Percentiles rank a stretch among this genome's conserved stretches.
phyloP scores from a whole-genome alignment of 495 filamentous ascomycete genomes.

The Aspergillus baeticus region DNA sequence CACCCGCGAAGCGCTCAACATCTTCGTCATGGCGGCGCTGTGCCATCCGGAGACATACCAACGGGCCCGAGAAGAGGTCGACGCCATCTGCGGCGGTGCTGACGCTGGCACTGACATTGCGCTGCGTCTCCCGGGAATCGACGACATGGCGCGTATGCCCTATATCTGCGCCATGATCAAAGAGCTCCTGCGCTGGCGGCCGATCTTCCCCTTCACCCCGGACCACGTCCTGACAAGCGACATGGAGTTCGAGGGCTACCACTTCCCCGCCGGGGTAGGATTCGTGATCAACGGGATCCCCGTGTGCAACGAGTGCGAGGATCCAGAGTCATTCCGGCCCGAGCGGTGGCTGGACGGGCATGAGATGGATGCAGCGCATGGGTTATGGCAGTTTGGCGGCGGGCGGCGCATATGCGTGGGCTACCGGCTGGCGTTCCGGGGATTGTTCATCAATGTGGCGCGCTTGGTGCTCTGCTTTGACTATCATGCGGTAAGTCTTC shows the following conservation, averaged over 20 bases:
- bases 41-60: no score
- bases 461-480: conserved; percentile 46
- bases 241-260: conserved; percentile 51
- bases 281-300: conserved; percentile 36
- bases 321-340: conserved; percentile 35
- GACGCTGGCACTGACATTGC: conserved; percentile 10
- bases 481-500: conserved; percentile 25
- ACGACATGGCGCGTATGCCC: conserved; percentile 27
- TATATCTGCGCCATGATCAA: conserved; percentile 34
- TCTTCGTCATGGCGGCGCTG: conserved; percentile 17
- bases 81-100: conserved; percentile 12
- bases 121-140: conserved; percentile 32
- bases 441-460: conserved; percentile 43
- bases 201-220: conserved; percentile 30
- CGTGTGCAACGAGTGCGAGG: conserved; percentile 27
- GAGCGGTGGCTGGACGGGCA: conserved; percentile 45
- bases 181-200: conserved; percentile 36
- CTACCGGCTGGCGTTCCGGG: conserved; percentile 40
- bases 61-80: no score
- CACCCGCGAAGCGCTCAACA: conserved; percentile 38
- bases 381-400: conserved; percentile 39
- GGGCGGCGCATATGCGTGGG: conserved; percentile 48
- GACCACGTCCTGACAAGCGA: conserved; percentile 37
- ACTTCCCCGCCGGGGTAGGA: conserved; percentile 44
- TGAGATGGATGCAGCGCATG: conserved; percentile 31